These are phyloP conservation scores for Phytophthora sp. DNA, from an alignment of 352 stramenopile genomes.

Conservation along the genomic window DNA sequence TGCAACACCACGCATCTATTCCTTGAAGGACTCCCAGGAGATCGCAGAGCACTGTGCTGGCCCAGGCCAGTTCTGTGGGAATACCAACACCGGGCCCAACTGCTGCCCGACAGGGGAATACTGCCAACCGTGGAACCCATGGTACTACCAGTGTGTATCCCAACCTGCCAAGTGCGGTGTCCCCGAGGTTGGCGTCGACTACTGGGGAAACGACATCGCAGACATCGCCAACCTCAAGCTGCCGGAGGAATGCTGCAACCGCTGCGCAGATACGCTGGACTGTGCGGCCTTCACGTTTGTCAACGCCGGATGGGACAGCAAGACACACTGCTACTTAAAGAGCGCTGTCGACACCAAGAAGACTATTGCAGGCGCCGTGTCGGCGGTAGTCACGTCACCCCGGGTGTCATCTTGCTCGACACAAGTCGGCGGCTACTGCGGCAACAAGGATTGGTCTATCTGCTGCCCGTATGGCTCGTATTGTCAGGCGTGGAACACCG, in stretches of 20 bases:
- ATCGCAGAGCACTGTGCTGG: too few species aligned
- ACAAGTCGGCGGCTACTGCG: not conserved
- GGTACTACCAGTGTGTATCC: conserved; percentile 48
- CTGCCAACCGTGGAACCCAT: conserved; percentile 50
- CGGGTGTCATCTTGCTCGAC: not conserved
- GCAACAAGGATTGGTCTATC: not conserved
- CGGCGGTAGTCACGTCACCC: conserved; percentile 19
- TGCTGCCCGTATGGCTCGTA: not conserved
- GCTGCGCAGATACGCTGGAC: conserved; percentile 1
- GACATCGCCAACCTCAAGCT: conserved; percentile 20
- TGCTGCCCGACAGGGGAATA: conserved; percentile 26
- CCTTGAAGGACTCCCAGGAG: too few species aligned
- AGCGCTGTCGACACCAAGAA: conserved; percentile 19
- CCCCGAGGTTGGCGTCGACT: conserved; percentile 40
- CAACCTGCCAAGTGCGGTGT: conserved; percentile 28
- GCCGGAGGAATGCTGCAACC: conserved; percentile 20
- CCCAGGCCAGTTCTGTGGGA: too few species aligned
- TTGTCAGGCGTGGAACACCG: not conserved
- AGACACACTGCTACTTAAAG: conserved; percentile 41
- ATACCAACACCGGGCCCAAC: not conserved
- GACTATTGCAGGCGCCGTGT: conserved; percentile 16
- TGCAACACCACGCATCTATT: too few species aligned
- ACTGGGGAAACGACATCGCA: conserved; percentile 43
- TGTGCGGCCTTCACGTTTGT: conserved; percentile 38
- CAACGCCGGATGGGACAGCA: conserved; percentile 32